Evolutionary conservation across 345 rosid species (phyloP).

Genomic region (Acer negundo): DNA sequence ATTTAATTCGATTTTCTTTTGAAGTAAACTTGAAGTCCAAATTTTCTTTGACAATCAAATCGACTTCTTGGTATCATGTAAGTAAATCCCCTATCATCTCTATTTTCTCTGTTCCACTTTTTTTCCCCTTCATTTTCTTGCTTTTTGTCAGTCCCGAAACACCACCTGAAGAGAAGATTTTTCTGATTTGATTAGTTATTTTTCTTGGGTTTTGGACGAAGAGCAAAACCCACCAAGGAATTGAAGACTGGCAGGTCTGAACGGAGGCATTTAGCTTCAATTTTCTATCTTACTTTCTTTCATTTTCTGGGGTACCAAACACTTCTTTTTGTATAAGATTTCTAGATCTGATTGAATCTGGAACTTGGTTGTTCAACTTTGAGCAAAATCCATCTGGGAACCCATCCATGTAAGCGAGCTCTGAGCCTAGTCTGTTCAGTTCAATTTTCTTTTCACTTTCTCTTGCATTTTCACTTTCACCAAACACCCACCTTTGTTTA

Average conservation of each 20-base stretch:
- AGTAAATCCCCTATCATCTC: neutral
- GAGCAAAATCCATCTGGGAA: neutral
- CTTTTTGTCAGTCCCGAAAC: neutral
- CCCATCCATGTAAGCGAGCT: neutral
- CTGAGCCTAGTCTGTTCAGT: neutral
- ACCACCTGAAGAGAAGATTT: neutral
- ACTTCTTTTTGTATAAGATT: neutral
- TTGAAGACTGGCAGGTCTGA: neutral
- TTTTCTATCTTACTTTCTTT: neutral
- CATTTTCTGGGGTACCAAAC: neutral
- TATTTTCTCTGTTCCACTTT: neutral
- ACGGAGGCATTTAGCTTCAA: neutral
- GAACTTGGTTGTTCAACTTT: neutral
- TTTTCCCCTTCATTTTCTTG: neutral
- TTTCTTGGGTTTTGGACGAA: neutral
- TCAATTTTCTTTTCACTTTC: neutral
- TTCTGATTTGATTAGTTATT: neutral
- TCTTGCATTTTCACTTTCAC: conserved; percentile 1
- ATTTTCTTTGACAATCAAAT: neutral
- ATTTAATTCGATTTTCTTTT: neutral
- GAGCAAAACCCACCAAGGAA: conserved; percentile 6
- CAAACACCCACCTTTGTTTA: neutral
- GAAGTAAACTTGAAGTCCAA: neutral
- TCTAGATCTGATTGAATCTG: conserved; percentile 16
- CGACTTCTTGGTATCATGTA: neutral